Evolutionary conservation across 1,139 yeast species (phyloP), one percentile per base, ranked within the genome.

Genomic region (Geotrichum cucujoidarum): DNA sequence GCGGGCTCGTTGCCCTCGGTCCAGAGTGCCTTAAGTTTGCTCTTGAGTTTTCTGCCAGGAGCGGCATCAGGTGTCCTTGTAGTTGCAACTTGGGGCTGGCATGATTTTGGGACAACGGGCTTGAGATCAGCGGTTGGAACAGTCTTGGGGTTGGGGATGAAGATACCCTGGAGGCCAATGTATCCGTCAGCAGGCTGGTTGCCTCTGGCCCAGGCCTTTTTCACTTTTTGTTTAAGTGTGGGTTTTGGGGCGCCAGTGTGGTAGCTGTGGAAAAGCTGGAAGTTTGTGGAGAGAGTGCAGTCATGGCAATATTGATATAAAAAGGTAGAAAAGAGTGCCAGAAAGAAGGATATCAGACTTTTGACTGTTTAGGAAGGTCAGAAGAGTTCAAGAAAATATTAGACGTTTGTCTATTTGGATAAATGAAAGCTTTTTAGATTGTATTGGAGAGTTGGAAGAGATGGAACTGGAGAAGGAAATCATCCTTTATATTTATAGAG

Each of bases 1-100:
- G 13, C 38, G 14, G 38, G 25, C 25, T 35, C 17, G n/a, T 35
- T 16, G 13, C 38, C 38, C 24, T 21, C 21, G n/a, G 25, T 14
- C 38, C 38, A 35, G 20, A 27, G 27, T 13, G 38, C 38, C 38
- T 35, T 35, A 21, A 35, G 18, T 27, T 35, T 35, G 25, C 13
- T 20, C 25, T 20, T n/a, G 8, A 35, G n/a, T 20, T 14, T 13
- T 7, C 14, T 13, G 27, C 13, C 21, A 8, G 17, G 25, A 7
- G 38, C 2, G 38, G 25, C n/a, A n/a, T n/a, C n/a, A n/a, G n/a
- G n/a, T n/a, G n/a, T n/a, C n/a, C n/a, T n/a, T n/a, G n/a, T n/a
- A n/a, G n/a, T n/a, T n/a, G n/a, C n/a, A n/a, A n/a, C n/a, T n/a
- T n/a, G n/a, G n/a, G n/a, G n/a, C n/a, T n/a, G n/a, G n/a, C n/a